Evolutionary conservation across 805 yeast genomes (phyloP).

Genomic region (Candida palmyrensis): DNA sequence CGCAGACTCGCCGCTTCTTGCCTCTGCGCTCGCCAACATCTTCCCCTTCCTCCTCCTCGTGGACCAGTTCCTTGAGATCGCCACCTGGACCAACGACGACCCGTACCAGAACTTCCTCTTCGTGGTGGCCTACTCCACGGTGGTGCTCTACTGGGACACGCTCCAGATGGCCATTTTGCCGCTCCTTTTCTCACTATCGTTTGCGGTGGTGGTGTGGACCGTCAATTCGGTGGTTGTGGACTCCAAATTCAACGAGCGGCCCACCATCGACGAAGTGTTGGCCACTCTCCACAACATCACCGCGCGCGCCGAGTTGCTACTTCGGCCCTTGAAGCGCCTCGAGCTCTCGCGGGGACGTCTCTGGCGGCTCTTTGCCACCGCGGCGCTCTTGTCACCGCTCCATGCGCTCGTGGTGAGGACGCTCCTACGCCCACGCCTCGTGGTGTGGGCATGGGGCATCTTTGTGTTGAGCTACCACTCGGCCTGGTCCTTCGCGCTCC

Average conservation of each 20-base stretch:
- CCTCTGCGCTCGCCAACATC: slow-evolving; percentile 41
- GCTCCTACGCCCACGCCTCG: slow-evolving; percentile 27
- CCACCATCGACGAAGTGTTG: slow-evolving; percentile 50
- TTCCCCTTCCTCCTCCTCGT: slow-evolving; percentile 44
- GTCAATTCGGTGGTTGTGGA: slow-evolving; percentile 38
- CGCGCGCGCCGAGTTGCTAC: slow-evolving; percentile 34
- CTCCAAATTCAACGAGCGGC: slow-evolving; percentile 38
- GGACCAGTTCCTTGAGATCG: slow-evolving; percentile 38
- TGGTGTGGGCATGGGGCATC: slow-evolving; percentile 33
- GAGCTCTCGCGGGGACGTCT: slow-evolving; percentile 20
- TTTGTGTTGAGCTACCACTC: slow-evolving; percentile 41
- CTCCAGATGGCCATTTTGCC: slow-evolving; percentile 36
- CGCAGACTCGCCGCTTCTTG: slow-evolving; percentile 41
- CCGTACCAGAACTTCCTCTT: slow-evolving; percentile 42
- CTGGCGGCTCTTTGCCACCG: slow-evolving; percentile 23
- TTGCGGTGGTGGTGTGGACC: slow-evolving; percentile 42
- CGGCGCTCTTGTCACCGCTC: slow-evolving; percentile 38
- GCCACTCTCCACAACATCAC: slow-evolving; percentile 44
- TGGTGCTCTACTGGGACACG: slow-evolving; percentile 40
- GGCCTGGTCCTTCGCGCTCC: slow-evolving; percentile 41
- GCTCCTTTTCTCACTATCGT: slow-evolving; percentile 24
- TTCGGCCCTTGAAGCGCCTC: slow-evolving; percentile 33
- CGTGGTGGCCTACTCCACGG: slow-evolving; percentile 31
- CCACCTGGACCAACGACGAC: slow-evolving; percentile 55
- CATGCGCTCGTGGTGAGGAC: slow-evolving; percentile 32